A percentile compares a stretch with the other conserved stretches of the same genome.
Conservation (phyloP, 2,329 filamentous ascomycete genomes). For the Xylaria sp. region DNA sequence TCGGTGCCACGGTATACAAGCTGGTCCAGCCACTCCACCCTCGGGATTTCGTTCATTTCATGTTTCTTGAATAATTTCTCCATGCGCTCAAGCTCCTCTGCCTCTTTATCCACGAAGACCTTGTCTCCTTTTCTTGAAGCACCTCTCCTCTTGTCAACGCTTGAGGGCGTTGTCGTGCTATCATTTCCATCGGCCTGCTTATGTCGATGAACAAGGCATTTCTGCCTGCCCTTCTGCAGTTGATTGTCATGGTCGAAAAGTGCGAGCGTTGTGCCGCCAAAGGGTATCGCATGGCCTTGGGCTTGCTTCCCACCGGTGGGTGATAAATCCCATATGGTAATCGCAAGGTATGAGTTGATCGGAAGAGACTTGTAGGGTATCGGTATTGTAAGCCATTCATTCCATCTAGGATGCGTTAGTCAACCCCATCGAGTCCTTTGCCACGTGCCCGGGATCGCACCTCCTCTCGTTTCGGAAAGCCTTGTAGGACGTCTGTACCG, state of each 20-base stretch:
- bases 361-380: constrained; percentile 83
- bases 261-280: constrained; percentile 88
- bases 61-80: constrained; percentile 95
- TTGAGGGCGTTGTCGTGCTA: constrained; percentile 76
- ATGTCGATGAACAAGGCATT: constrained; percentile 82
- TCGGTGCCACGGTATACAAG: constrained; percentile 90
- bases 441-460: constrained; percentile 38
- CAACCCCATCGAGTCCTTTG: background rate
- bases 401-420: constrained; percentile 65
- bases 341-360: constrained; percentile 78
- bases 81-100: constrained; percentile 84
- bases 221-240: constrained; percentile 87
- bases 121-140: constrained; percentile 53
- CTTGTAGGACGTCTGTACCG: constrained; percentile 91
- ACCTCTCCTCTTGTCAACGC: constrained; percentile 57
- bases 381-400: constrained; percentile 92
- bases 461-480: constrained; percentile 76
- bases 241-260: constrained; percentile 95
- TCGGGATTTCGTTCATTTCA: constrained; percentile 93
- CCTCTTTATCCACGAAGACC: constrained; percentile 65
- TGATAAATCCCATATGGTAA: constrained; percentile 94
- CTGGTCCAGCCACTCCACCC: constrained; percentile 94
- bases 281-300: constrained; percentile 80
- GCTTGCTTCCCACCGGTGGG: constrained; percentile 72
- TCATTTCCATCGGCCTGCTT: constrained; percentile 84